Evolutionary conservation across 2,329 filamentous ascomycete species (phyloP).

Genomic region (Fusarium zealandicum): DNA sequence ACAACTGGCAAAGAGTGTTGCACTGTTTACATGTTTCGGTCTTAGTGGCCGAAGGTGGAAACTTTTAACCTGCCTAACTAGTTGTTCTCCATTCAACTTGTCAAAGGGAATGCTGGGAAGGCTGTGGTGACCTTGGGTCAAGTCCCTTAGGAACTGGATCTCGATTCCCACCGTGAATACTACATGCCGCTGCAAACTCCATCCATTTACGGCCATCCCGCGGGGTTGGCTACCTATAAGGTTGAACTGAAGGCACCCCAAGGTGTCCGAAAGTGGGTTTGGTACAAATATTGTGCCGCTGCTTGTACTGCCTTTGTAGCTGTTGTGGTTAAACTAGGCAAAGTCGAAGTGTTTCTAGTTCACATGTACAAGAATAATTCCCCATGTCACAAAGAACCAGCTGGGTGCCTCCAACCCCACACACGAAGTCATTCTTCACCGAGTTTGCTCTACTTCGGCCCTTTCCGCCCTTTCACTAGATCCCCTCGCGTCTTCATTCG

Average conservation of each 20-base stretch:
- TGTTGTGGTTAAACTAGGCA: slow-evolving; percentile 7
- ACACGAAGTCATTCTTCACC: slow-evolving; percentile 1
- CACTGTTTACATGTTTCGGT: slow-evolving; percentile 12
- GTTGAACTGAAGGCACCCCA: slow-evolving; percentile 10
- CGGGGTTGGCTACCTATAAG: slow-evolving; percentile 1
- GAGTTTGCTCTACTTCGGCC: not conserved
- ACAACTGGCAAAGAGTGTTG: slow-evolving; percentile 11
- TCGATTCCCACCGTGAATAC: slow-evolving; percentile 17
- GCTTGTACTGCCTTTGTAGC: slow-evolving; percentile 26
- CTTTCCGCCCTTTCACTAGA: slow-evolving; percentile 8
- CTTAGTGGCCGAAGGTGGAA: slow-evolving; percentile 5
- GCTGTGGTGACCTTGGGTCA: slow-evolving; percentile 5
- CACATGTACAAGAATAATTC: slow-evolving; percentile 1
- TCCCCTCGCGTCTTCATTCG: slow-evolving; percentile 7
- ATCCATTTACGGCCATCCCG: slow-evolving; percentile 11
- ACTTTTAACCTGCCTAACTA: not conserved
- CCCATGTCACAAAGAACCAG: not conserved
- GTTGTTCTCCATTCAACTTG: not conserved
- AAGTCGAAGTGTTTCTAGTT: not conserved
- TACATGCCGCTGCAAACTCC: slow-evolving; percentile 1
- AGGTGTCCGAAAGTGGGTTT: slow-evolving; percentile 2
- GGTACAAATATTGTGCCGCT: slow-evolving; percentile 5
- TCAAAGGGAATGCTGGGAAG: slow-evolving; percentile 10
- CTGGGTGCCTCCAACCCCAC: slow-evolving; percentile 1
- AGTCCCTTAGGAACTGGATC: slow-evolving; percentile 8